A percentile compares a stretch with the other conserved stretches of the same genome.
Evolutionary conservation across 2,329 filamentous ascomycete species (phyloP).

Genomic region (Neospermospora avenae): DNA sequence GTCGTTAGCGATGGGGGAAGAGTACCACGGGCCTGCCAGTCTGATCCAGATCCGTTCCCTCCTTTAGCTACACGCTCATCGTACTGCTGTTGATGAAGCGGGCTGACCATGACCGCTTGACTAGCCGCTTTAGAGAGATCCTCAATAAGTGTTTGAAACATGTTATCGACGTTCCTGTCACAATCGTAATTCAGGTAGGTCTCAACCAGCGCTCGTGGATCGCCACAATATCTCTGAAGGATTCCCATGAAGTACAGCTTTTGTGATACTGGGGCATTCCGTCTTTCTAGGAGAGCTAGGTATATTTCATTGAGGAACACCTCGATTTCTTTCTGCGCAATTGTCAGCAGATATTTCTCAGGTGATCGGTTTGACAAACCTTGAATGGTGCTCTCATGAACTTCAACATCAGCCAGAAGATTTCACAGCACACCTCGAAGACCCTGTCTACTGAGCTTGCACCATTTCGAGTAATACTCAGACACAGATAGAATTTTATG

Average conservation of each 20-base stretch:
- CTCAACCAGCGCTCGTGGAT: slow-evolving; percentile 87
- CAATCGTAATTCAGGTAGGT: slow-evolving; percentile 98
- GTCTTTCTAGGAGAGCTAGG: slow-evolving; percentile 82
- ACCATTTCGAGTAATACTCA: slow-evolving; percentile 92
- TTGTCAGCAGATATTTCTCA: slow-evolving; percentile 7
- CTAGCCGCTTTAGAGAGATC: slow-evolving; percentile 87
- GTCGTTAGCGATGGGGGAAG: slow-evolving; percentile 78
- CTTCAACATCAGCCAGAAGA: slow-evolving; percentile 97
- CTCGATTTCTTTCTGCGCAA: slow-evolving; percentile 83
- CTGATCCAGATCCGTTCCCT: slow-evolving; percentile 53
- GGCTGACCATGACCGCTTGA: slow-evolving; percentile 69
- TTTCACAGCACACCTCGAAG: slow-evolving; percentile 94
- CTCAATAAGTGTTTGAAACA: slow-evolving; percentile 93
- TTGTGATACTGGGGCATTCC: slow-evolving; percentile 81
- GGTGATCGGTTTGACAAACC: slow-evolving; percentile 45
- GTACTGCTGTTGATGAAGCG: slow-evolving; percentile 79
- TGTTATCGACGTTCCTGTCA: slow-evolving; percentile 91
- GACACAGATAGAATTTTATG: slow-evolving; percentile 92
- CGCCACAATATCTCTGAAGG: slow-evolving; percentile 76
- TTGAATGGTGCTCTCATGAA: slow-evolving; percentile 92
- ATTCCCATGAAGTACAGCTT: slow-evolving; percentile 90
- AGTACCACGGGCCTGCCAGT: slow-evolving; percentile 85
- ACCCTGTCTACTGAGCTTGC: slow-evolving; percentile 88
- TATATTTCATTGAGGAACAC: slow-evolving; percentile 98
- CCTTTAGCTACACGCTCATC: slow-evolving; percentile 68